A percentile compares a stretch with the other conserved stretches of the same genome.
Evolutionary conservation across 352 stramenopile species (phyloP).

Genomic region (Pythium graminicola): DNA sequence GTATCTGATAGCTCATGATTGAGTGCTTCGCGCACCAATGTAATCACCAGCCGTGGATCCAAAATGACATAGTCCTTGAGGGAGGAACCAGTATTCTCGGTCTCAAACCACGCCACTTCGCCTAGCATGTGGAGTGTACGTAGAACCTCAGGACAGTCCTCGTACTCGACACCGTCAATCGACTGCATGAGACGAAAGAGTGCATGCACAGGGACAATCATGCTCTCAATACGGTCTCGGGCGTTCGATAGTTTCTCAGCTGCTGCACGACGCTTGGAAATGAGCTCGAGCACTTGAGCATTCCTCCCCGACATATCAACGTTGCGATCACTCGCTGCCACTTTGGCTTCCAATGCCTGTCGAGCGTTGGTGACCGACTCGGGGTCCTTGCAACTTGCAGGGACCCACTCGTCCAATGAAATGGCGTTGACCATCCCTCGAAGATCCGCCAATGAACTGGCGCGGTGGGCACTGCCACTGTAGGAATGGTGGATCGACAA

Average conservation of each 20-base stretch:
- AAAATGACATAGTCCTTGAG: conserved; percentile 19
- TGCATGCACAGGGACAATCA: conserved; percentile 6
- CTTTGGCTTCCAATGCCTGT: conserved; percentile 7
- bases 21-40: conserved; percentile 18
- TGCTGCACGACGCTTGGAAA: conserved; percentile 1
- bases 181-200: conserved; percentile 8
- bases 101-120: conserved; percentile 21
- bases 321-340: conserved; percentile 12
- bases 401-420: conserved; percentile 13
- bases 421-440: conserved; percentile 15
- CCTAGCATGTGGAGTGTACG: conserved; percentile 15
- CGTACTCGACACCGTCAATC: conserved; percentile 7
- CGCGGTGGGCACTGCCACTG: conserved; percentile 16
- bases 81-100: not conserved
- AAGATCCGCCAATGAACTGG: conserved; percentile 12
- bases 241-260: not conserved
- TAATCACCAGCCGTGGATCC: conserved; percentile 25
- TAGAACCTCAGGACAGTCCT: conserved; percentile 12
- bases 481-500: conserved; percentile 12
- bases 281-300: conserved; percentile 6
- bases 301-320: conserved; percentile 17
- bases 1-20: conserved; percentile 16
- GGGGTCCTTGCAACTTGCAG: conserved; percentile 9
- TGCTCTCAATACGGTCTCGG: conserved; percentile 10
- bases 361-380: conserved; percentile 2